Conservation (phyloP, 305 asterid species). For the Andrographis paniculata region DNA sequence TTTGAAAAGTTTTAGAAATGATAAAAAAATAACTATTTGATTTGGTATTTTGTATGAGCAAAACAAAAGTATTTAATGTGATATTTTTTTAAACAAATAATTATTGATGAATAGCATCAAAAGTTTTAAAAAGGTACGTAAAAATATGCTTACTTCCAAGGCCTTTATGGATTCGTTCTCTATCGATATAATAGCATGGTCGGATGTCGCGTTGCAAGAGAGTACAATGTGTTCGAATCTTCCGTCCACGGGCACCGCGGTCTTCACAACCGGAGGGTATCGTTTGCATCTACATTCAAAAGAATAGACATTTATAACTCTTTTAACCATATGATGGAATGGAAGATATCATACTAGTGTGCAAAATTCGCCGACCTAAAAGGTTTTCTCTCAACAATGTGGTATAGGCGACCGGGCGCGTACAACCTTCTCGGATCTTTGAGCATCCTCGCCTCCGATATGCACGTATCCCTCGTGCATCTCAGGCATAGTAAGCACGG, state of each 20-base stretch:
- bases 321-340: neutral
- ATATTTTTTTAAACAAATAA: no score
- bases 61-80: no score
- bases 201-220: slow-evolving; percentile 82
- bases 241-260: slow-evolving; percentile 94
- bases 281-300: slow-evolving; percentile 51
- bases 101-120: no score
- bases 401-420: slow-evolving; percentile 95
- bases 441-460: slow-evolving; percentile 71
- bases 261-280: slow-evolving; percentile 73
- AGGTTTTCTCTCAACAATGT: slow-evolving; percentile 82
- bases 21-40: no score
- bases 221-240: slow-evolving; percentile 91
- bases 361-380: slow-evolving; percentile 43
- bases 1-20: no score
- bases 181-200: slow-evolving; percentile 77
- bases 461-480: slow-evolving; percentile 85
- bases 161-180: slow-evolving; percentile 69
- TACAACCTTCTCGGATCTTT: slow-evolving; percentile 82
- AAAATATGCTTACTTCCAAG: slow-evolving; percentile 64
- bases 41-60: no score
- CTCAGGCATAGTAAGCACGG: slow-evolving; percentile 74
- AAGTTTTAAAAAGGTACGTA: no score
- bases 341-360: neutral
- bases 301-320: slow-evolving; percentile 3